Evolutionary conservation across 306 rosid genomes (phyloP).

Genomic region (Cucumis cinereus): DNA sequence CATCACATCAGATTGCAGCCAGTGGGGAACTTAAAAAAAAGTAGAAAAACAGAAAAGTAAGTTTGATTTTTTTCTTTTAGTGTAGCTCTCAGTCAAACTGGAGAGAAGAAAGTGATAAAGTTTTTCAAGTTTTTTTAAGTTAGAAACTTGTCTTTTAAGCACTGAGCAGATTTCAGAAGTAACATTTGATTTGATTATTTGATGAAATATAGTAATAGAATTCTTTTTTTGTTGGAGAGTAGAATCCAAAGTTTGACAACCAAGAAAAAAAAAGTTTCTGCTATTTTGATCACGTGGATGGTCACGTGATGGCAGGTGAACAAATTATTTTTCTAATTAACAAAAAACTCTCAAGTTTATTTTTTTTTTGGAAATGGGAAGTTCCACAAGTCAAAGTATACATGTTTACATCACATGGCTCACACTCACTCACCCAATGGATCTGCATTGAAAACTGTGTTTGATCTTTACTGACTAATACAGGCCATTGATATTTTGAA

Average conservation of each 20-base stretch:
- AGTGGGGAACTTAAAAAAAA: neutral
- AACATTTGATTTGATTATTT: slow-evolving; percentile 19
- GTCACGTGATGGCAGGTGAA: slow-evolving; percentile 39
- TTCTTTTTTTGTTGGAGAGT: slow-evolving; percentile 4
- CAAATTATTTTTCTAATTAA: neutral
- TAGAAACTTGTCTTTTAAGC: neutral
- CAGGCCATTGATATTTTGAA: neutral
- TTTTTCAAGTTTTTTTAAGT: neutral
- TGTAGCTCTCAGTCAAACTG: slow-evolving; percentile 2
- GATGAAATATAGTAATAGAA: neutral
- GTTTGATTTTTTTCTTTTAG: neutral
- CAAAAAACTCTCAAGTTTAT: slow-evolving; percentile 15
- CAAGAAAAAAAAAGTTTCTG: slow-evolving; percentile 11
- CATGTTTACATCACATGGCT: slow-evolving; percentile 51
- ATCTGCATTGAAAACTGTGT: slow-evolving; percentile 17
- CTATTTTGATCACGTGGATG: slow-evolving; percentile 45
- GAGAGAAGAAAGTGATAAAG: neutral
- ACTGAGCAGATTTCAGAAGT: slow-evolving; percentile 8
- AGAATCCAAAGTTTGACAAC: slow-evolving; percentile 72
- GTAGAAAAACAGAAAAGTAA: neutral
- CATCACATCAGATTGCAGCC: slow-evolving; percentile 9
- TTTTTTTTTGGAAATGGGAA: slow-evolving; percentile 66
- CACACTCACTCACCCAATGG: slow-evolving; percentile 18
- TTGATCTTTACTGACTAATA: neutral
- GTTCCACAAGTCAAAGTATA: slow-evolving; percentile 42